phyloP scores from a whole-genome alignment of 1,284 basidiomycete genomes.

The Salmacisia buchloeana region DNA sequence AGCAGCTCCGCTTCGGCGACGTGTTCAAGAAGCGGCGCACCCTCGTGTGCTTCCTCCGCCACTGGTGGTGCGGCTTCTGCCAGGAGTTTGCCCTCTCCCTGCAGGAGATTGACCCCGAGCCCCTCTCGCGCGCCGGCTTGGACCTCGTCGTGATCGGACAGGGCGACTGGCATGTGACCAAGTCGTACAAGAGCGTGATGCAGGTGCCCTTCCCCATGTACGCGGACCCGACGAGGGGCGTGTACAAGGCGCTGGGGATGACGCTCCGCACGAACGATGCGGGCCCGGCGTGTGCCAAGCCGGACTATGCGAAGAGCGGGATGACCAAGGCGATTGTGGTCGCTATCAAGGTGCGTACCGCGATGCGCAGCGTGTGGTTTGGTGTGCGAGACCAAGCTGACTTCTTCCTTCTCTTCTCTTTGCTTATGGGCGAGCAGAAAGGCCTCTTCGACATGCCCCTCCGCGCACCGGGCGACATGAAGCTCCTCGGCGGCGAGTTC shows the following conservation, averaged over 20 bases:
- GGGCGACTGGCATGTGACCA: slow-evolving; percentile 67
- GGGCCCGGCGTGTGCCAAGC: slow-evolving; percentile 56
- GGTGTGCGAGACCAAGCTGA: neutral
- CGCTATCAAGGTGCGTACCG: slow-evolving; percentile 57
- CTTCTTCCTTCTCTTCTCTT: neutral
- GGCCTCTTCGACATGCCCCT: slow-evolving; percentile 62
- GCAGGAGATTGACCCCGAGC: slow-evolving; percentile 56
- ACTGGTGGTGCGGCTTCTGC: slow-evolving; percentile 64
- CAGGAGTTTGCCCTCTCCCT: slow-evolving; percentile 77
- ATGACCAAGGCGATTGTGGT: slow-evolving; percentile 63
- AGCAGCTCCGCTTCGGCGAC: slow-evolving; percentile 65
- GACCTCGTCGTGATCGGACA: slow-evolving; percentile 71
- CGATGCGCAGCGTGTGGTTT: neutral
- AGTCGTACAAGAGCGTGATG: slow-evolving; percentile 63
- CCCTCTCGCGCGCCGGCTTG: slow-evolving; percentile 58
- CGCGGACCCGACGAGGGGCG: slow-evolving; percentile 66
- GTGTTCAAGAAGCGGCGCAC: slow-evolving; percentile 64
- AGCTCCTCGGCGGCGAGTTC: slow-evolving; percentile 81
- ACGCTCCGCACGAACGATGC: slow-evolving; percentile 57
- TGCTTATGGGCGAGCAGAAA: slow-evolving; percentile 42
- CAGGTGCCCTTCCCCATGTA: slow-evolving; percentile 60
- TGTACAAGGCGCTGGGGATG: slow-evolving; percentile 74
- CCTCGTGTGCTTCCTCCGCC: slow-evolving; percentile 59
- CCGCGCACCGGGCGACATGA: slow-evolving; percentile 68
- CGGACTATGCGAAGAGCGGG: slow-evolving; percentile 64